Evolutionary conservation across 2,329 filamentous ascomycete species (phyloP).

Genomic region (Colletotrichum destructivum): DNA sequence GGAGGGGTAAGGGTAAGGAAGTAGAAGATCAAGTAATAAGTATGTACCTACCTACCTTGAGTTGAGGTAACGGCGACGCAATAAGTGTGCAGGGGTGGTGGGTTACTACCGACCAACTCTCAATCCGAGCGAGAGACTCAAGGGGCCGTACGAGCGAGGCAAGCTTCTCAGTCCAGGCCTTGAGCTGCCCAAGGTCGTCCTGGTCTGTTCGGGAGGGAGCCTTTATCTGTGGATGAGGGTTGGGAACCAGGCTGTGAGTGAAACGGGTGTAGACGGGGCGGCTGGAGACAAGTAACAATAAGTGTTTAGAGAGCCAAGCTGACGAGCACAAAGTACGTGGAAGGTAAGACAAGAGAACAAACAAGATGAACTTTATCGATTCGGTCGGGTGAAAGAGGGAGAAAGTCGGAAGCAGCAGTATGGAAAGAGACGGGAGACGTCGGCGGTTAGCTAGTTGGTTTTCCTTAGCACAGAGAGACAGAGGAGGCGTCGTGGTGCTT

Average conservation of each 20-base stretch:
- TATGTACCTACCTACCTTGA: background rate
- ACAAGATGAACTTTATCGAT: background rate
- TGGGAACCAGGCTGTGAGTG: background rate
- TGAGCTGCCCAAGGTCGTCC: background rate
- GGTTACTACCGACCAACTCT: background rate
- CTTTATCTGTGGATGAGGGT: background rate
- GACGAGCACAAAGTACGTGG: background rate
- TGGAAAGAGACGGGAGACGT: constrained; percentile 35
- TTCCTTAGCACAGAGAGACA: constrained; percentile 15
- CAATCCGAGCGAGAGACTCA: background rate
- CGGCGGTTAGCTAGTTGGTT: constrained; percentile 21
- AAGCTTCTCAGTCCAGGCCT: background rate
- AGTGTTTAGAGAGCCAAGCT: background rate
- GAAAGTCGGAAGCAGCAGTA: background rate
- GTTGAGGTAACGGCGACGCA: constrained; percentile 25
- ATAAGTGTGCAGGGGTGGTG: constrained; percentile 26
- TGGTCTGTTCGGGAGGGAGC: background rate
- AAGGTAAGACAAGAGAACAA: constrained; percentile 9
- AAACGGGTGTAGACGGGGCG: background rate
- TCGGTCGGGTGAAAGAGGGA: background rate
- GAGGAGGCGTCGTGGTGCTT: constrained; percentile 2
- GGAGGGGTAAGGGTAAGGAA: constrained; percentile 38
- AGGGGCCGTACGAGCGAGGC: background rate
- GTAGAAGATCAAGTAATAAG: constrained; percentile 9
- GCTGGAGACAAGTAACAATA: background rate